phyloP scores from a whole-genome alignment of 2,329 filamentous ascomycete species.

The Fusarium phyllophilum region DNA sequence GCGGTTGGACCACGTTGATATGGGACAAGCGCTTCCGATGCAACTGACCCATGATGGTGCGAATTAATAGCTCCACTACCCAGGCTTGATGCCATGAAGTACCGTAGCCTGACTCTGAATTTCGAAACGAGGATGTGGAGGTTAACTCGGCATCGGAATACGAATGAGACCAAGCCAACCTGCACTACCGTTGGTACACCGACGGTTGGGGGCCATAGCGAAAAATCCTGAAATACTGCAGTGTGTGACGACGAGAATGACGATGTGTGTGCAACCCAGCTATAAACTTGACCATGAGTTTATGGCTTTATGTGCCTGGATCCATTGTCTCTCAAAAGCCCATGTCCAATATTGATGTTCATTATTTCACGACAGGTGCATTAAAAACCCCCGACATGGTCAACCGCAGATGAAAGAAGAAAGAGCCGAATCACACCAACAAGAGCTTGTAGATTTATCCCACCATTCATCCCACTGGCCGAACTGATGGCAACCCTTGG shows the following conservation, averaged over 20 bases:
- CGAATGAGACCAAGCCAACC: conserved; percentile 5
- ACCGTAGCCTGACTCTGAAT: conserved; percentile 3
- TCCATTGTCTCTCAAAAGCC: neutral
- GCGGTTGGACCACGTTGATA: conserved; percentile 41
- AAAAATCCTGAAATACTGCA: conserved; percentile 18
- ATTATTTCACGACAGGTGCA: neutral
- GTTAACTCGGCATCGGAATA: neutral
- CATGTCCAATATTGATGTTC: neutral
- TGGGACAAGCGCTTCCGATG: conserved; percentile 28
- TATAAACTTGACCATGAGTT: neutral
- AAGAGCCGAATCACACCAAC: neutral
- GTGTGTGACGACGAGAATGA: conserved; percentile 22
- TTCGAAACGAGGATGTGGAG: conserved; percentile 22
- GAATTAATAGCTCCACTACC: conserved; percentile 16
- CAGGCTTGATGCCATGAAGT: conserved; percentile 16
- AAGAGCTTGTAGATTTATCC: conserved; percentile 4
- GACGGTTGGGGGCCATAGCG: conserved; percentile 9
- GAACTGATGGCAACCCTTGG: conserved; percentile 1
- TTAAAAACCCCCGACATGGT: neutral
- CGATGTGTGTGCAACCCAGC: conserved; percentile 11
- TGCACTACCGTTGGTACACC: neutral
- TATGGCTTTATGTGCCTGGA: neutral
- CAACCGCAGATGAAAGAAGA: neutral
- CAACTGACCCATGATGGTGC: conserved; percentile 2
- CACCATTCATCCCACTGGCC: conserved; percentile 24